These are phyloP conservation scores for Rhizophagus clarus DNA, from an alignment of 192 early-diverging fungal genomes.

Conservation along the genomic window DNA sequence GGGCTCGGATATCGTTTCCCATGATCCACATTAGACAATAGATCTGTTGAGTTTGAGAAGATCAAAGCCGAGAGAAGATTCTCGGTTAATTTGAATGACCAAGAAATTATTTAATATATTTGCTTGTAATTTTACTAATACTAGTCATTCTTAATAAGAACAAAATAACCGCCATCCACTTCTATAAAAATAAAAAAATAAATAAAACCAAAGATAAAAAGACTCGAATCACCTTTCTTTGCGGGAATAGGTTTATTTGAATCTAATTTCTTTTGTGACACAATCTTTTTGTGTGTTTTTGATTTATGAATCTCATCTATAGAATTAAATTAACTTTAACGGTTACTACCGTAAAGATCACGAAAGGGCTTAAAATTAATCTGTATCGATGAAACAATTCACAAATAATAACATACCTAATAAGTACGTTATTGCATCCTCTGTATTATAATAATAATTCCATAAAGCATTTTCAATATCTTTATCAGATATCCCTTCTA, in stretches of 20 bases:
- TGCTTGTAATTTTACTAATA: not conserved
- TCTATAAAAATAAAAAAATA: not conserved
- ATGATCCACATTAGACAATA: too few species aligned
- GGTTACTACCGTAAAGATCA: conserved; percentile 39
- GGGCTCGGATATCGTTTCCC: not conserved
- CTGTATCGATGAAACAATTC: conserved; percentile 19
- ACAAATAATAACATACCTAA: conserved; percentile 50
- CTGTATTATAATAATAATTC: conserved; percentile 73
- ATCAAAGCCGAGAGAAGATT: conserved; percentile 15
- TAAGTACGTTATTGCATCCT: conserved; percentile 65
- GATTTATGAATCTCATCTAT: not conserved
- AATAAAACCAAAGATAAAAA: not conserved
- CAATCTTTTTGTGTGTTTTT: not conserved
- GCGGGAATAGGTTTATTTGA: not conserved
- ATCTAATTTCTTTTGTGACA: not conserved
- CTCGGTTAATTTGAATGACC: conserved; percentile 15
- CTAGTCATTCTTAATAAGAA: not conserved
- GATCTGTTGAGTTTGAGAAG: conserved; percentile 19
- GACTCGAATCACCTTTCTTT: conserved; percentile 14
- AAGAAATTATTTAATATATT: not conserved
- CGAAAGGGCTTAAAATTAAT: conserved; percentile 37
- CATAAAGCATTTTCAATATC: conserved; percentile 74
- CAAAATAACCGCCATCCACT: not conserved
- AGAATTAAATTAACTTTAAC: conserved; percentile 23
- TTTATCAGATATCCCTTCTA: conserved; percentile 53